Base-by-base conservation (phyloP, 805 yeast genomes). In the Cyberlindnera lachancei region DNA sequence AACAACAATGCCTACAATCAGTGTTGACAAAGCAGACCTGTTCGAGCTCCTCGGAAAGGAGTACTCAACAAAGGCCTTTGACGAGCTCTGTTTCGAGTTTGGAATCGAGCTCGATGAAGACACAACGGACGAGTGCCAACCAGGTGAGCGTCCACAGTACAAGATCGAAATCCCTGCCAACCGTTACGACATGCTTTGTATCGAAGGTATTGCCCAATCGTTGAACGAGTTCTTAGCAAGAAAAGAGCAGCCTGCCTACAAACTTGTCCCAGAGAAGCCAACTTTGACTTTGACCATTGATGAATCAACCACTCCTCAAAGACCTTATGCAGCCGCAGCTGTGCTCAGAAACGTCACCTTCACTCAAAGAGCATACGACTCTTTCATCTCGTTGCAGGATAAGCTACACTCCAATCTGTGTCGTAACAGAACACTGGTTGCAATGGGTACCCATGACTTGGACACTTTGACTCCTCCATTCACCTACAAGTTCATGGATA, bases 91-190 rank as follows among this genome's bases (percentile, higher is more conserved):
- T 66, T 92, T 92, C 66, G 94, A 90, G 54, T 92, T 88, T 49
- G 99, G 99, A 50, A 78, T 92, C 46, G 99, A 92, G 66, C 73
- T 92, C 41, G 99, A 92, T 58, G 99, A 94, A 64, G 97, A 94
- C 59, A 86, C 95, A 55, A 83, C 94, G 26, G 85, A 81, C 24
- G 64, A 59, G 25, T 79, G 81, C 44, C 17, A 23, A 20, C 66
- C 68, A n/a, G 83, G 75, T 43, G 95, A 85, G 61, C 79, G 95
- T 59, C 96, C 99, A n/a, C 94, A 90, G 61, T 71, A 85, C 51
- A 92, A 92, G 64, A 86, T 92, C 52, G 99, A 92, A 60, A 79
- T 94, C 43, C 96, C 96, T 37, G 99, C 99, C 41, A 92, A 92
- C 65, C 82, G 99, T 69, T 94, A 92, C 55, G 99, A 92, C 59